These are phyloP conservation scores for Globisporangium cederbergense DNA, from an alignment of 352 stramenopile genomes.

Conservation along the genomic window DNA sequence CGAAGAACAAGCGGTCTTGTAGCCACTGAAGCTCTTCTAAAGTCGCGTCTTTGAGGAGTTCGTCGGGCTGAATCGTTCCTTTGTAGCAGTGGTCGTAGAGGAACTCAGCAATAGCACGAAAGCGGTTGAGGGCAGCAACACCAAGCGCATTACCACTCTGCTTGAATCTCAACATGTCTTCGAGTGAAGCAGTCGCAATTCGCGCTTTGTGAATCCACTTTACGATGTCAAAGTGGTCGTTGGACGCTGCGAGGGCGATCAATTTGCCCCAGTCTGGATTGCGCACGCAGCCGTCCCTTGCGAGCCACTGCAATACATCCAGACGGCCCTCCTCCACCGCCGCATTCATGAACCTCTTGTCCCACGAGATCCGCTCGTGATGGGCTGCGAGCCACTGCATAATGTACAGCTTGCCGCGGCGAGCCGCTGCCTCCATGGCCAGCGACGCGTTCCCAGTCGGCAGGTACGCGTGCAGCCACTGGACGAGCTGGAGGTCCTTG, in stretches of 20 bases:
- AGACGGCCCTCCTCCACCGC: not conserved
- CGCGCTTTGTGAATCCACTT: not conserved
- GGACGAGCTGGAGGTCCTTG: not conserved
- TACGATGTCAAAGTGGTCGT: not conserved
- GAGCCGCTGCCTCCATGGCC: not conserved
- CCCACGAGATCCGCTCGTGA: not conserved
- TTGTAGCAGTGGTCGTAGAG: not conserved
- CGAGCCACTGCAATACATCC: not conserved
- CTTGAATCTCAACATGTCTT: not conserved
- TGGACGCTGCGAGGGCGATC: not conserved
- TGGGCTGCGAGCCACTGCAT: not conserved
- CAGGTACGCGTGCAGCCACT: constrained; percentile 6
- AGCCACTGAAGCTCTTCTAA: not conserved
- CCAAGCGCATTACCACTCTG: not conserved
- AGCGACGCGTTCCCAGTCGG: constrained; percentile 2
- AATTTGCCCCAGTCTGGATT: not conserved
- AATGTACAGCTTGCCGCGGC: not conserved
- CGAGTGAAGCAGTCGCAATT: not conserved
- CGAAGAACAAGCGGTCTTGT: not conserved
- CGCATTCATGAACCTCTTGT: not conserved
- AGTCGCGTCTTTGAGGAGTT: not conserved
- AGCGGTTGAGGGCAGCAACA: not conserved
- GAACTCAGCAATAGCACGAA: not conserved
- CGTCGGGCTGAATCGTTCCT: not conserved
- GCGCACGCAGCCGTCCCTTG: not conserved